Conservation (phyloP, 2,329 filamentous ascomycete genomes). For the Aspergillus sp. region DNA sequence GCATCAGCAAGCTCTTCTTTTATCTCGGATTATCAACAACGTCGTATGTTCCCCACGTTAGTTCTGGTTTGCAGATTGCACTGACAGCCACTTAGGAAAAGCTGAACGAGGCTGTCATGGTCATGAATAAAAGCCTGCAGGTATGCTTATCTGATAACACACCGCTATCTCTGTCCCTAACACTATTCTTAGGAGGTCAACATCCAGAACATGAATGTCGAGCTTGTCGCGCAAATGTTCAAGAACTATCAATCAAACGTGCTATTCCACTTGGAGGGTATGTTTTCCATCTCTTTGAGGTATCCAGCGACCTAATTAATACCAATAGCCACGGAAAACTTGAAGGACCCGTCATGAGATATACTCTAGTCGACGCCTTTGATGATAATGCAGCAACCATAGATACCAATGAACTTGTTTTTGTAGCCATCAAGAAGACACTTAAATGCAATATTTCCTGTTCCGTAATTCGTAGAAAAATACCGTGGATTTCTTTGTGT, state of each 20-base stretch:
- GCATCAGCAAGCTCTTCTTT: conserved; percentile 89
- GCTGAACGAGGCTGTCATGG: conserved; percentile 88
- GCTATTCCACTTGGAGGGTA: conserved; percentile 94
- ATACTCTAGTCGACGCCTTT: neutral
- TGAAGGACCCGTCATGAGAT: conserved; percentile 72
- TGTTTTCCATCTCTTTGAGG: conserved; percentile 9
- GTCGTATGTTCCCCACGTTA: conserved; percentile 65
- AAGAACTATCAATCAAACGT: conserved; percentile 99
- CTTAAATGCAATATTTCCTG: neutral
- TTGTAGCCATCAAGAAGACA: neutral
- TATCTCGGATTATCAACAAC: conserved; percentile 95
- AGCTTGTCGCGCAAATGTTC: conserved; percentile 98
- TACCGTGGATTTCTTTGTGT: neutral
- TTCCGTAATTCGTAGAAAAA: neutral
- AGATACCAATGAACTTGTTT: neutral
- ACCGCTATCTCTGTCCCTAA: neutral
- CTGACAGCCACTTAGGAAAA: conserved; percentile 68
- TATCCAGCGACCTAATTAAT: neutral
- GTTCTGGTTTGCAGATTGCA: neutral
- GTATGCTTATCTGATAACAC: conserved; percentile 45
- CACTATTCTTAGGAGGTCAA: conserved; percentile 75
- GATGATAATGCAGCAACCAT: conserved; percentile 1
- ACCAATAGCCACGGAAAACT: conserved; percentile 70
- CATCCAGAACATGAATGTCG: conserved; percentile 97
- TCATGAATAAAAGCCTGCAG: conserved; percentile 89